These are phyloP conservation scores for Cicer judaicum DNA, from an alignment of 306 rosid species.

Conservation along the genomic window DNA sequence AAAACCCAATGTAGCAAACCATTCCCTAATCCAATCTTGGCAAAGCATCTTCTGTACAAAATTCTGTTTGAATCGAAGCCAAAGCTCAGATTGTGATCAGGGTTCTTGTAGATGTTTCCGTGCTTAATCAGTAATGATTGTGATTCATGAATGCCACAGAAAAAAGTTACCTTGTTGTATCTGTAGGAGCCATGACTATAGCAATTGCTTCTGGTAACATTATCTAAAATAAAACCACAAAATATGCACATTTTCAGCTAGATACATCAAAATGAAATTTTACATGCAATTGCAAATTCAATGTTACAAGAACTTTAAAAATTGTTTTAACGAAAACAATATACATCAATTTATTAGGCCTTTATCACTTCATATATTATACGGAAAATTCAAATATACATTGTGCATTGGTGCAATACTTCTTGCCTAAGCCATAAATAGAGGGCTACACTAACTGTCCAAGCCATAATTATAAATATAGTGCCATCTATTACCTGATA, in stretches of 20 bases:
- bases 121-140: conserved; percentile 21
- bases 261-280: conserved; percentile 28
- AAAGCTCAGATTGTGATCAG: not conserved
- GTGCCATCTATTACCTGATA: conserved; percentile 76
- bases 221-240: conserved; percentile 64
- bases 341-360: conserved; percentile 12
- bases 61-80: conserved; percentile 31
- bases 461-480: conserved; percentile 27
- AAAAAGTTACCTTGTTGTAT: conserved; percentile 66
- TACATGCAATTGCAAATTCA: conserved; percentile 7
- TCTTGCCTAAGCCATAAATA: conserved; percentile 20
- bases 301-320: conserved; percentile 16
- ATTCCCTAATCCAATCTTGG: conserved; percentile 15
- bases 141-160: conserved; percentile 34
- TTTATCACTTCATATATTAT: conserved; percentile 14
- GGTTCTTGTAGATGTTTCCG: conserved; percentile 27
- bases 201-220: conserved; percentile 99
- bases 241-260: conserved; percentile 34
- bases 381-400: conserved; percentile 1
- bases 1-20: not conserved
- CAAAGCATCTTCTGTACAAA: not conserved
- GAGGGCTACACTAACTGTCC: conserved; percentile 16
- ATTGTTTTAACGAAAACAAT: conserved; percentile 1
- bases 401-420: not conserved
- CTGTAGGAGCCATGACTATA: conserved; percentile 99